Conservation (phyloP, 2,329 filamentous ascomycete genomes). For the Hypoxylon sp. region DNA sequence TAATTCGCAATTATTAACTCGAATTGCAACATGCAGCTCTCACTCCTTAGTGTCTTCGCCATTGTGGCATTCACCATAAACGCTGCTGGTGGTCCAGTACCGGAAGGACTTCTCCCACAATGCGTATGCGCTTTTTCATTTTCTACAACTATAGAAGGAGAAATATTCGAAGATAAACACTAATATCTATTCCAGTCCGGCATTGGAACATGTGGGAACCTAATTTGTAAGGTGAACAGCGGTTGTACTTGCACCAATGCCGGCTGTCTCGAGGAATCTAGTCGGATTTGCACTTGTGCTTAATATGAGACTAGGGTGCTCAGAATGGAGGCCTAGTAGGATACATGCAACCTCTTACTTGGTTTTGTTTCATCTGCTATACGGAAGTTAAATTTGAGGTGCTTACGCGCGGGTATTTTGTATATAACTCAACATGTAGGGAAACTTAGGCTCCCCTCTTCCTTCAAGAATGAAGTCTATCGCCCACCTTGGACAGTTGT, state of each 20-base stretch:
- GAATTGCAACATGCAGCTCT: slow-evolving; percentile 28
- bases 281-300: slow-evolving; percentile 29
- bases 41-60: slow-evolving; percentile 16
- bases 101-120: slow-evolving; percentile 25
- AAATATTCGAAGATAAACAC: not conserved
- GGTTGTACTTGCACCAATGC: slow-evolving; percentile 30
- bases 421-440: not conserved
- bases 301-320: not conserved
- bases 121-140: slow-evolving; percentile 14
- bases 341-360: not conserved
- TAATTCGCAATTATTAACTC: slow-evolving; percentile 9
- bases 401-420: not conserved
- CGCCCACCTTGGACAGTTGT: too few relatives aligned
- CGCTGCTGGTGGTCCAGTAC: slow-evolving; percentile 26
- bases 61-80: slow-evolving; percentile 17
- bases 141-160: not conserved
- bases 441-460: too few relatives aligned
- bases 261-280: slow-evolving; percentile 22
- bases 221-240: slow-evolving; percentile 25
- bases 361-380: not conserved
- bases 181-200: slow-evolving; percentile 18
- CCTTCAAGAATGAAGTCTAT: too few relatives aligned
- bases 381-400: not conserved
- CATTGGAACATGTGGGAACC: slow-evolving; percentile 23
- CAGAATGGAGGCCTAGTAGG: not conserved